Evolutionary conservation across 2,329 filamentous ascomycete genomes (phyloP), one percentile per base, ranked within the genome.

Genomic region (Nemania diffusa): DNA sequence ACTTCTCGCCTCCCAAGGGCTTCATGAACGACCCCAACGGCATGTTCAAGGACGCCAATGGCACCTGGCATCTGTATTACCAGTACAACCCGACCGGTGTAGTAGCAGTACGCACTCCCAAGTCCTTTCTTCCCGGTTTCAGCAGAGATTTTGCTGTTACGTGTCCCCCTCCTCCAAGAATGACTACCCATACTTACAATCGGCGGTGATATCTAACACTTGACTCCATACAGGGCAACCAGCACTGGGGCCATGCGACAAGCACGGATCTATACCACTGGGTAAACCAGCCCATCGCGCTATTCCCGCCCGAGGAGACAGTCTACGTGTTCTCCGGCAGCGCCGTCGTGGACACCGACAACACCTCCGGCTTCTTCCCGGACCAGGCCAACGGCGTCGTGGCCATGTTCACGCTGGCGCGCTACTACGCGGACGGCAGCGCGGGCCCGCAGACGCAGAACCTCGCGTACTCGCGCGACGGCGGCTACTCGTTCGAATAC

Each of bases 211-310:
- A 13, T 15, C 20, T 50, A 50, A 50, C 24, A 6, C n/a, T 32
- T 52, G 26, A 20, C 5, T 32, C 32, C 26, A 15, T 13, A 13
- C 20, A 52, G 13, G 73, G 71, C 15, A 73, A 73, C 37, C 72
- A 90, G 72, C 88, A 90, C 71, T 91, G 89, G 89, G 89, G 89
- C 9, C 89, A 91, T 72, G 88, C 88, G 2, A 90, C 88, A 1
- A 88, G 84, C 34, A 73, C 78, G 15, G 88, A 91, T 71, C 78
- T 91, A 1, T 90, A 88, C 72, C 84, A 86, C 65, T 92, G 89
- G 89, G 80, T 80, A 0, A 90, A 91, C 69, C 88, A 91, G 72
- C 84, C 85, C 5, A 87, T 91, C 69, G 88, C 88, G 9, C 79
- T 91, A 3, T 86, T 80, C 52, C 84, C 85, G 0, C 79, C 81